Evolutionary conservation across 176 grass and related monocot species (phyloP), one percentile per base, ranked within the genome.

Genomic region (Thalia dealbata): DNA sequence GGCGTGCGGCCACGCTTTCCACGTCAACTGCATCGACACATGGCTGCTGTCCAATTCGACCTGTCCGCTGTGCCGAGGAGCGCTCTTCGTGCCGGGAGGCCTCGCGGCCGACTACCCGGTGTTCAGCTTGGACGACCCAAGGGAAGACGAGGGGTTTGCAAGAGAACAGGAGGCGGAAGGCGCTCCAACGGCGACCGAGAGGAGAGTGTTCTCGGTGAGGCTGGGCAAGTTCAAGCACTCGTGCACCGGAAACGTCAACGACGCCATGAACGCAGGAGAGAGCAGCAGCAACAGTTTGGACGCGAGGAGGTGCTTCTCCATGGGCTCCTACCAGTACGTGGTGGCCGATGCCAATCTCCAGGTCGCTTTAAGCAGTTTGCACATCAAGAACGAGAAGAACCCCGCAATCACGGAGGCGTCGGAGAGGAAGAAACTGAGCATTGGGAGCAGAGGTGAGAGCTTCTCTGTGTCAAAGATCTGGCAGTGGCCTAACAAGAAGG

Each of bases 1-100:
- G 10, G 10, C 22, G n/a, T 70, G 67, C 24, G 67, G 67, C 41
- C 67, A 70, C 48, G 67, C 67, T 25, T 70, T 70, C 43, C 67
- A 70, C 67, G 23, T 70, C 67, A 70, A 25, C 23, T 70, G 67
- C 44, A 70, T 70, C 12, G 67, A 70, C 67, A 70, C 67, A 16
- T 70, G 67, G 67, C 67, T 70, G 21, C 67, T 70, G 7, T 70
- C 67, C 44, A 70, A 70, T 70, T 70, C 67, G 41, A 70, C 67
- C 21, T 70, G 67, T 21, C 67, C 67, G 2, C 21, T 70, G 42
- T 70, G 67, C 44, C 67, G 67, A 14, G 67, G 67, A 25, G 67
- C 67, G 21, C 67, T 70, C 38, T 70, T 70, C 6, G 67, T 27
- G n/a, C 67, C 41, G 3, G 43, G 32, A 38, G 32, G 43, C 41